These are phyloP conservation scores for Ustilago xerochloae DNA, from an alignment of 1,284 basidiomycete genomes.

Conservation along the genomic window DNA sequence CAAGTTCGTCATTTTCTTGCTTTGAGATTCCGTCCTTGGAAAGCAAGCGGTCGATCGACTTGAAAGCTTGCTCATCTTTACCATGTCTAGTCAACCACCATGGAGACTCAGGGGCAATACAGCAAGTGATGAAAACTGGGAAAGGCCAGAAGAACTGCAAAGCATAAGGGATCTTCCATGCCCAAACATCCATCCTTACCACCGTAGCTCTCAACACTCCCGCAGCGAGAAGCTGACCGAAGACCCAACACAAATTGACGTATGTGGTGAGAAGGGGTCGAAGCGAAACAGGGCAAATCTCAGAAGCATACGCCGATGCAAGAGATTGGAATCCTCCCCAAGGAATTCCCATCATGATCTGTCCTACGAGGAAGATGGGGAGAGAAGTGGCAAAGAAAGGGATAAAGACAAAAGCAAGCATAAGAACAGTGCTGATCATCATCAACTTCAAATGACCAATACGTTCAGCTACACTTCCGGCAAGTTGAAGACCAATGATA, in stretches of 20 bases:
- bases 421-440: slow-evolving; percentile 56
- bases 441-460: slow-evolving; percentile 39
- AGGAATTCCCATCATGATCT: slow-evolving; percentile 69
- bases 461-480: slow-evolving; percentile 36
- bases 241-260: slow-evolving; percentile 72
- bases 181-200: slow-evolving; percentile 61
- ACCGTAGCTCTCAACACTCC: slow-evolving; percentile 69
- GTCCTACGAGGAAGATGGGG: slow-evolving; percentile 66
- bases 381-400: slow-evolving; percentile 69
- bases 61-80: slow-evolving; percentile 70
- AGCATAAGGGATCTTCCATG: slow-evolving; percentile 69
- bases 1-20: slow-evolving; percentile 68
- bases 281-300: slow-evolving; percentile 71
- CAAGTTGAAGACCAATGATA: slow-evolving; percentile 49
- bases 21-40: slow-evolving; percentile 54
- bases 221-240: slow-evolving; percentile 68
- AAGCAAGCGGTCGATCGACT: slow-evolving; percentile 67
- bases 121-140: slow-evolving; percentile 62
- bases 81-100: slow-evolving; percentile 72
- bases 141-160: slow-evolving; percentile 70
- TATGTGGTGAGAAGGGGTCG: slow-evolving; percentile 71
- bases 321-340: slow-evolving; percentile 71
- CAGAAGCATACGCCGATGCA: slow-evolving; percentile 71
- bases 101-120: slow-evolving; percentile 68
- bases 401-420: slow-evolving; percentile 61